These are phyloP conservation scores for Pisolithus microcarpus DNA, from an alignment of 768 basidiomycete species.

Conservation along the genomic window DNA sequence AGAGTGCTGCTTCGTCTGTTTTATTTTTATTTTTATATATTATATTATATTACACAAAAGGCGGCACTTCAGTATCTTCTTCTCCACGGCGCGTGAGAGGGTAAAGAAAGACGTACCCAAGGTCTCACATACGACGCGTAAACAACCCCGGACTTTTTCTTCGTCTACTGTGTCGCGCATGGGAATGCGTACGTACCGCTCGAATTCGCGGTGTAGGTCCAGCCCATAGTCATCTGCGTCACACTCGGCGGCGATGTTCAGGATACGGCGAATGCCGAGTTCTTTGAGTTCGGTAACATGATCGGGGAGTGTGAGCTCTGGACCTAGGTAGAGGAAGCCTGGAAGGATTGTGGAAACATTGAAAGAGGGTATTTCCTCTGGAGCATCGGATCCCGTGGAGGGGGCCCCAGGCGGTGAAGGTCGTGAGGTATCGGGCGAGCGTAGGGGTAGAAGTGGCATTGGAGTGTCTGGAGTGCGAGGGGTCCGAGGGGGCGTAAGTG, in stretches of 20 bases:
- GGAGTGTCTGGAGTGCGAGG: slow-evolving; percentile 36
- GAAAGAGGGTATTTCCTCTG: slow-evolving; percentile 58
- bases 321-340: slow-evolving; percentile 84
- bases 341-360: slow-evolving; percentile 88
- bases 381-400: slow-evolving; percentile 12
- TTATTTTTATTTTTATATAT: background rate
- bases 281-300: slow-evolving; percentile 70
- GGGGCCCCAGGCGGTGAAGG: slow-evolving; percentile 36
- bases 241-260: slow-evolving; percentile 91
- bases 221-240: slow-evolving; percentile 72
- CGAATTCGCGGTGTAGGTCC: slow-evolving; percentile 60
- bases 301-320: slow-evolving; percentile 68
- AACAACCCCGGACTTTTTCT: slow-evolving; percentile 73
- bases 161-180: slow-evolving; percentile 97
- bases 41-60: background rate
- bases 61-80: background rate
- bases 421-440: slow-evolving; percentile 56
- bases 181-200: slow-evolving; percentile 78
- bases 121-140: slow-evolving; percentile 79
- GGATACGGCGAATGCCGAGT: slow-evolving; percentile 76
- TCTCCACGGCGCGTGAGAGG: background rate
- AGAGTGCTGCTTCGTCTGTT: slow-evolving; percentile 84
- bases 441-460: slow-evolving; percentile 26
- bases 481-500: slow-evolving; percentile 33
- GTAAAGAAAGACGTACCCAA: slow-evolving; percentile 54